These are phyloP conservation scores for Coprinopsis strossmayeri DNA, from an alignment of 768 basidiomycete genomes.

Conservation along the genomic window DNA sequence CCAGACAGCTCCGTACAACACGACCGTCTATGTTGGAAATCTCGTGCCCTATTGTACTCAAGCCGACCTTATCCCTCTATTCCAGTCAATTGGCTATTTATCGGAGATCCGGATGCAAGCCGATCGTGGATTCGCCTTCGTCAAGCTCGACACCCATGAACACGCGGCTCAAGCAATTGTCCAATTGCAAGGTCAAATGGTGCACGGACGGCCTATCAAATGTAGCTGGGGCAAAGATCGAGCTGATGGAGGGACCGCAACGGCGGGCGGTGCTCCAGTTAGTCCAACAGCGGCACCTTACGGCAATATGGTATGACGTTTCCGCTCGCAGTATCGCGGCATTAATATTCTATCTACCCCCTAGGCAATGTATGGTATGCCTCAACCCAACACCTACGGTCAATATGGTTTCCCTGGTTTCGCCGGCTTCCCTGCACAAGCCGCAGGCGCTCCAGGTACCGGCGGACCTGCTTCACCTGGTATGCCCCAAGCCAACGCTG, in stretches of 20 bases:
- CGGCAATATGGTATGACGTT: constrained; percentile 64
- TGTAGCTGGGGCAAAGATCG: constrained; percentile 99
- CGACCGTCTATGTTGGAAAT: constrained; percentile 98
- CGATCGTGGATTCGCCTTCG: constrained; percentile 97
- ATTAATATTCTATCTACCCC: constrained; percentile 9
- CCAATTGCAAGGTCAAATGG: constrained; percentile 93
- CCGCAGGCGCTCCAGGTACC: constrained; percentile 40
- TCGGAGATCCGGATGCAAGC: constrained; percentile 99
- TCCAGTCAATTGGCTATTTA: constrained; percentile 97
- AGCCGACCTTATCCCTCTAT: constrained; percentile 94
- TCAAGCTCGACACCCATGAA: constrained; percentile 97
- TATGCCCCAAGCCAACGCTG: constrained; percentile 52
- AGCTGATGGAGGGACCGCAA: constrained; percentile 56
- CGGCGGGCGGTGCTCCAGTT: constrained; percentile 54
- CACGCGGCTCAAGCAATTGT: constrained; percentile 98
- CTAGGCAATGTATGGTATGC: constrained; percentile 88
- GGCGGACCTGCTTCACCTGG: constrained; percentile 44
- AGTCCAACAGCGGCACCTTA: constrained; percentile 63
- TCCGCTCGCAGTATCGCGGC: not conserved
- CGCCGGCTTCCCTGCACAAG: constrained; percentile 60
- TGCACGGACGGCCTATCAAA: constrained; percentile 96
- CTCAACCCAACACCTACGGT: constrained; percentile 73
- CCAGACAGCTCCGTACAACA: constrained; percentile 91
- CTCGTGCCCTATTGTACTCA: constrained; percentile 96
- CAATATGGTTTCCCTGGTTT: constrained; percentile 77